Percentiles rank a stretch among this genome's conserved stretches.
Conservation (phyloP, 805 yeast species). For the Cyberlindnera sargentensis region DNA sequence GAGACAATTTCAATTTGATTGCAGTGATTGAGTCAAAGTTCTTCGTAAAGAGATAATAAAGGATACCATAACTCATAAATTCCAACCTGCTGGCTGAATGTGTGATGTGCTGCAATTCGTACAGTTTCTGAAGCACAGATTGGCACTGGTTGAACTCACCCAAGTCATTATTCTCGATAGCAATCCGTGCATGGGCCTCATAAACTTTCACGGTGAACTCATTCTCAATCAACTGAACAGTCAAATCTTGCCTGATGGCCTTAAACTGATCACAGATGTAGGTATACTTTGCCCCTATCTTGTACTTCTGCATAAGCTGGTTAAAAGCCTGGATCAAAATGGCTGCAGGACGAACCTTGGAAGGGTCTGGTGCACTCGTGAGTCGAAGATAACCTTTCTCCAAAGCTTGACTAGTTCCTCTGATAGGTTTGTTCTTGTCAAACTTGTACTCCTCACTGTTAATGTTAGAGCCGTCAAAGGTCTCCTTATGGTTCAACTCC, state of each 20-base stretch:
- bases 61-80: slow-evolving; percentile 62
- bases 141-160: slow-evolving; percentile 97
- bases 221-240: slow-evolving; percentile 81
- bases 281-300: slow-evolving; percentile 48
- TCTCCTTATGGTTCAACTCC: slow-evolving; percentile 11
- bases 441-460: slow-evolving; percentile 25
- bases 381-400: slow-evolving; percentile 79
- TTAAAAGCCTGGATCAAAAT: slow-evolving; percentile 54
- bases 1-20: slow-evolving; percentile 37
- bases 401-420: slow-evolving; percentile 59
- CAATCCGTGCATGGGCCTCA: slow-evolving; percentile 81
- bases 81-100: slow-evolving; percentile 43
- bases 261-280: slow-evolving; percentile 87
- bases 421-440: slow-evolving; percentile 31
- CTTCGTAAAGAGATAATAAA: slow-evolving; percentile 69
- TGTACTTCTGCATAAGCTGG: slow-evolving; percentile 46
- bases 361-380: slow-evolving; percentile 89
- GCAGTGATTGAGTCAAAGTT: slow-evolving; percentile 34
- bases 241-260: slow-evolving; percentile 86
- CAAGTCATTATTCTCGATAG: slow-evolving; percentile 73
- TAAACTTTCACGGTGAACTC: slow-evolving; percentile 74
- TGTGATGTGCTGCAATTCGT: slow-evolving; percentile 34
- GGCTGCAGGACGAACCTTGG: slow-evolving; percentile 65
- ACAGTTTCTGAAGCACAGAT: slow-evolving; percentile 64
- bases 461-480: slow-evolving; percentile 17